Evolutionary conservation across 2,329 filamentous ascomycete species (phyloP), one percentile per base, ranked within the genome.

Genomic region (Periglandula ipomoeae): DNA sequence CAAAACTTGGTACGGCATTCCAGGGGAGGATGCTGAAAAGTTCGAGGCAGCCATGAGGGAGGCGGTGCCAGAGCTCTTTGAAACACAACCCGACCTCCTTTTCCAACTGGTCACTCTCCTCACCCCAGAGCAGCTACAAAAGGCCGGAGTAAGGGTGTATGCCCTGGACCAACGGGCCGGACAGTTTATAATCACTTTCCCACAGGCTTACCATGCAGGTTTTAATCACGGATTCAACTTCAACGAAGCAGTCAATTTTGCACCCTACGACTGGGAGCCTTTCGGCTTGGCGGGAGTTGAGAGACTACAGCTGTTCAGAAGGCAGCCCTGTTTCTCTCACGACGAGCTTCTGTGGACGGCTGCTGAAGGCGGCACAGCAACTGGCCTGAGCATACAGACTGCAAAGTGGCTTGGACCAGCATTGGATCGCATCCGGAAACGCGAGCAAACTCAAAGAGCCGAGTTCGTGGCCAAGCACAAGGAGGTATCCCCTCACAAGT

Each of bases 171-270:
- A 98, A 65, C 80, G 91, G 57, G 93, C 93, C 24, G 93, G 93
- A 5, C 89, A 98, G 61, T 88, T 98, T 55, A 90, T 98, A 54
- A 84, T 98, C 54, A 98, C 93, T 0, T 98, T 96, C 59, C 93
- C 93, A 0, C 87, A 95, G 63, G 93, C 93, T 0, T 98, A 97
- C 59, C 93, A 98, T 63, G 91, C 93, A 5, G 93, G 93, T 0
- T 98, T 98, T 70, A 98, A 98, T 59, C 93, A 98, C 59, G 93
- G 87, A 0, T 98, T 98, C 72, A 98, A 98, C 63, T 95, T 96
- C 67, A 98, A 98, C 58, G 93, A 98, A 65, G 93, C 93, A 5
- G 93, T 98, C 57, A 98, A 98, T 63, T 98, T 98, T 68, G 93
- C 93, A 0, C 93, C 93, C 0, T 76, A 74, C 24, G 93, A 98